phyloP scores from a whole-genome alignment of 768 basidiomycete species.

The Hypsizygus marmoreus region DNA sequence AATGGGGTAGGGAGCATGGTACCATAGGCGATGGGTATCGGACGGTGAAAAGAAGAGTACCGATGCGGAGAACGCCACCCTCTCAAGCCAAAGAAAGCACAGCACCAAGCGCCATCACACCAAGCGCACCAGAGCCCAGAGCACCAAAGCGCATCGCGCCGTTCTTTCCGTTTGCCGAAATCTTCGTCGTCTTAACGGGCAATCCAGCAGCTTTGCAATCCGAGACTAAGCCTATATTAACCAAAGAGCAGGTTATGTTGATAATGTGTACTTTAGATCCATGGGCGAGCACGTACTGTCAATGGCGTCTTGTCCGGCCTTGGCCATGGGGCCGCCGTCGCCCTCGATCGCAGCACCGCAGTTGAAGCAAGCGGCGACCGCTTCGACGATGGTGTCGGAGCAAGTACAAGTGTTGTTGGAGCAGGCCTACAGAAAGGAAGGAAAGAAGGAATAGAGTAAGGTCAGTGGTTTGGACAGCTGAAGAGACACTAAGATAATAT shows the following conservation, averaged over 20 bases:
- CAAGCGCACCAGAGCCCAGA: background rate
- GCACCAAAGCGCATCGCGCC: background rate
- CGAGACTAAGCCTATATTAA: constrained; percentile 3
- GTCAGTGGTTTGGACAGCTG: too few relatives aligned
- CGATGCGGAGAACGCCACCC: background rate
- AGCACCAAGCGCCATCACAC: background rate
- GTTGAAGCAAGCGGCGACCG: constrained; percentile 1
- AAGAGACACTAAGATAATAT: too few relatives aligned
- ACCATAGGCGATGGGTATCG: too few relatives aligned
- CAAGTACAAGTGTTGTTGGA: too few relatives aligned
- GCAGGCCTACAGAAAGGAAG: too few relatives aligned
- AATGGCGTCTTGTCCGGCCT: background rate
- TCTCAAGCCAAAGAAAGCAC: background rate
- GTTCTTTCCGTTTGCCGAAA: constrained; percentile 3
- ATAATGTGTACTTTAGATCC: background rate
- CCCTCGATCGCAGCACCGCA: background rate
- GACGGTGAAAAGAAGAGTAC: too few relatives aligned
- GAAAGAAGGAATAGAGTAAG: too few relatives aligned
- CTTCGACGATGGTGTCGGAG: too few relatives aligned
- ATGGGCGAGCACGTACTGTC: constrained; percentile 1
- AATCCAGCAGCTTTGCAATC: constrained; percentile 6
- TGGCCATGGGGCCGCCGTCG: too few relatives aligned
- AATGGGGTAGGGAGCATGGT: too few relatives aligned
- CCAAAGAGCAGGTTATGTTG: too few relatives aligned
- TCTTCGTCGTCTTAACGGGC: constrained; percentile 8